phyloP scores from a whole-genome alignment of 495 filamentous ascomycete genomes.

The Clavariopsis aquatica region DNA sequence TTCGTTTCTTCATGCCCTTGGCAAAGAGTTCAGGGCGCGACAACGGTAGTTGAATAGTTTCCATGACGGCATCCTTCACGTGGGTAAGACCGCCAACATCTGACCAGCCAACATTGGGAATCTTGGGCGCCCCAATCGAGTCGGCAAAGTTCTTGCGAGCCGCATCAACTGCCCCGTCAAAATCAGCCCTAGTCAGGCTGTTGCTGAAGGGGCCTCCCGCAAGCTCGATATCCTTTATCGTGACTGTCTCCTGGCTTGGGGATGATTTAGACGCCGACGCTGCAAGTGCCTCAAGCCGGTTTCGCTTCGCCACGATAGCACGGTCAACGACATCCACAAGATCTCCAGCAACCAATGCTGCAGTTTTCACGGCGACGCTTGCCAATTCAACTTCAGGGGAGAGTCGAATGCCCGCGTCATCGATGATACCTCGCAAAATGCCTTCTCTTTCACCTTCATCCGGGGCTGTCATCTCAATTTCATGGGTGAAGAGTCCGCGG shows the following conservation, averaged over 20 bases:
- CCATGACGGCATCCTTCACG: constrained; percentile 92
- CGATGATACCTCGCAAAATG: constrained; percentile 73
- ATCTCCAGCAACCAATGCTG: constrained; percentile 91
- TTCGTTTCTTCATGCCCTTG: constrained; percentile 98
- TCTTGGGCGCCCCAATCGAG: constrained; percentile 95
- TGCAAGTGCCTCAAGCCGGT: constrained; percentile 72
- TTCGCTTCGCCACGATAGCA: constrained; percentile 70
- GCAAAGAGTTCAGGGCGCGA: constrained; percentile 93
- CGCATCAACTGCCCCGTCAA: constrained; percentile 86
- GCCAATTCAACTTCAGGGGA: constrained; percentile 79
- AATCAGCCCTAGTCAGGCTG: constrained; percentile 81
- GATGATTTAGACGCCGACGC: constrained; percentile 37
- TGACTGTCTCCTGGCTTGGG: constrained; percentile 47
- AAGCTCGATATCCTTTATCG: constrained; percentile 76
- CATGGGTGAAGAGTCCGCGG: constrained; percentile 88
- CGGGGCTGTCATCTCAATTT: constrained; percentile 89
- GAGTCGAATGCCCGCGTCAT: constrained; percentile 69
- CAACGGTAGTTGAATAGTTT: constrained; percentile 93
- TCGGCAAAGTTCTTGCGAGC: constrained; percentile 97
- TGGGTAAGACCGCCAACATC: constrained; percentile 93
- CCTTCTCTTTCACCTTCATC: constrained; percentile 92
- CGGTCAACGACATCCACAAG: constrained; percentile 92
- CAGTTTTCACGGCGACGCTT: constrained; percentile 88
- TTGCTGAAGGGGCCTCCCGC: constrained; percentile 82
- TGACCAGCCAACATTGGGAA: constrained; percentile 94